Base-by-base conservation (phyloP, 345 rosid species). In the Atalantia buxifolia region DNA sequence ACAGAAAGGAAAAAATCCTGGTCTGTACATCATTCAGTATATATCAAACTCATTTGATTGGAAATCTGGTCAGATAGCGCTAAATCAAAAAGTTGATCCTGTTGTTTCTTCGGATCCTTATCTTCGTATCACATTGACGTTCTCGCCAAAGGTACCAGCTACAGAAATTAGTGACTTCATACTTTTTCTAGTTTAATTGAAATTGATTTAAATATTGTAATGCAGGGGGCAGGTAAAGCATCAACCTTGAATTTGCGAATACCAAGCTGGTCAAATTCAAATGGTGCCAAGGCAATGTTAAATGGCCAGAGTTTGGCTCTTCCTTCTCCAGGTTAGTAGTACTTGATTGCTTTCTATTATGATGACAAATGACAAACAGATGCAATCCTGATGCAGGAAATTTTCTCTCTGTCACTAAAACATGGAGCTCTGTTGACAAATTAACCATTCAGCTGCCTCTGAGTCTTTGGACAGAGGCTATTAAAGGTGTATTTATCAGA, bases 11-110 rank as follows among this genome's bases (percentile, higher is more conserved):
- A 80, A 76, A 19, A 71, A 40, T 81, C 95, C 94, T 40, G 86
- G 88, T 72, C 93, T 95, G 77, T 95, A 92, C 81, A 83, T 95
- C 80, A 91, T 84, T 30, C 99, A 95, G 77, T 92, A 88, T 53
- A 85, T 92, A 84, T 88, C 99, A 73, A 95, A 97, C 83, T 82
- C 89, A 45, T 80, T 92, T 14, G 80, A 90, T 25, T 95, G 99
- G 99, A 84, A 86, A 82, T 80, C 88, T 42, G 89, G 91, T 77
- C 85, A 89, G 67, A 50, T 88, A 73, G 42, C 53, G 45, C 42
- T 95, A 28, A 80, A 84, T 81, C 97, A 89, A 88, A 87, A 83
- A 79, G 97, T 91, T 66, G 89, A 86, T 73, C 90, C 94, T 6
- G 84, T 88, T 77, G 87, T 85, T 66, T 90, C 99, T 0, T 88